Conservation (phyloP, 2,329 filamentous ascomycete species). For the Aspergillus hiratsukae region DNA sequence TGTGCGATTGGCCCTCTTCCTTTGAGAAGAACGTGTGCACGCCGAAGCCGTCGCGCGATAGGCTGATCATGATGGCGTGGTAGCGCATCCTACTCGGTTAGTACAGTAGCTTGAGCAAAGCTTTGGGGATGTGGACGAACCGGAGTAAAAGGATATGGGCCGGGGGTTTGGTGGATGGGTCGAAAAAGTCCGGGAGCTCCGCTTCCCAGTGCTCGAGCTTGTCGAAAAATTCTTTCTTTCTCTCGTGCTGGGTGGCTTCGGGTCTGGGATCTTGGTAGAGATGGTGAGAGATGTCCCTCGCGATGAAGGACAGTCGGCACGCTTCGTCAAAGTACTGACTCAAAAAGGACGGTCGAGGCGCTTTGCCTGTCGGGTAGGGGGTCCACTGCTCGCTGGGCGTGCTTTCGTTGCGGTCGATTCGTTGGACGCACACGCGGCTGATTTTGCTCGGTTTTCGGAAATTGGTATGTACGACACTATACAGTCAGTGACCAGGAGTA, state of each 20-base stretch:
- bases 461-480: conserved; percentile 16
- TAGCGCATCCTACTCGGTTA: conserved; percentile 22
- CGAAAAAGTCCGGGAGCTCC: conserved; percentile 6
- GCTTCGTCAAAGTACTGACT: conserved; percentile 18
- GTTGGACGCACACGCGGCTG: conserved; percentile 9
- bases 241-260: not conserved
- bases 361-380: conserved; percentile 11
- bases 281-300: conserved; percentile 13
- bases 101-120: not conserved
- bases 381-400: conserved; percentile 8
- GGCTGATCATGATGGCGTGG: conserved; percentile 21
- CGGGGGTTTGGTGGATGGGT: not conserved
- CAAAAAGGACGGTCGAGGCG: conserved; percentile 8
- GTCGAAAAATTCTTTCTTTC: conserved; percentile 10
- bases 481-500: not conserved
- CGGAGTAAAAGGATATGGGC: conserved; percentile 15
- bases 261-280: not conserved
- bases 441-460: conserved; percentile 16
- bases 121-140: conserved; percentile 1
- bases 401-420: conserved; percentile 5
- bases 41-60: conserved; percentile 18
- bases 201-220: conserved; percentile 11
- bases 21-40: conserved; percentile 1
- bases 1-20: not conserved
- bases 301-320: conserved; percentile 16